Base-by-base conservation (phyloP, 148 eudicot genomes). In the Nepenthes mirabilis region DNA sequence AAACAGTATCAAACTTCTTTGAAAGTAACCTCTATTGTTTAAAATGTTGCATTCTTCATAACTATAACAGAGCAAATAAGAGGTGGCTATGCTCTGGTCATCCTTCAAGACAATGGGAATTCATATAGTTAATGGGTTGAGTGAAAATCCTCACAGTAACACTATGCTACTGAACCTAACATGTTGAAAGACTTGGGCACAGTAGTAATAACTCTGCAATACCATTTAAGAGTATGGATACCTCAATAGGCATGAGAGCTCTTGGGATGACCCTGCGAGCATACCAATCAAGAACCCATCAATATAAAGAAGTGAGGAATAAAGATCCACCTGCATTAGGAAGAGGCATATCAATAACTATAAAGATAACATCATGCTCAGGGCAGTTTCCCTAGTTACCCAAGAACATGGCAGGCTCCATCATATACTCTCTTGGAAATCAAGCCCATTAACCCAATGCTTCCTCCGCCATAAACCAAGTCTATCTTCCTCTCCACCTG, bases 401-500 rank as follows among this genome's bases (percentile, higher is more conserved):
- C 97, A 73, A 91, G 84, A 70, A 91, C 97, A 85, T 81, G 80
- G 73, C 97, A 85, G 57, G 88, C 90, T 43, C 86, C 96, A 72
- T 80, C 95, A 78, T 65, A 65, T 55, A 88, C 90, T 70, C 82
- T 75, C 70, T 78, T 70, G 10, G 96, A 88, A 61, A 91, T 70
- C 72, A 82, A 78, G 51, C 97, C 97, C 97, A 91, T 91, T 59
- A 91, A 73, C 68, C 97, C 97, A 73, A 88, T 80, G 74, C 97
- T 91, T 76, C 97, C 96, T 45, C 97, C 97, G 55, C 97, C 97
- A 72, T 91, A 91, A 7, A 91, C 96, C 83, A 91, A 82, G 69
- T 83, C 81, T 70, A 88, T 81, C 77, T 88, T 88, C 79, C 94
- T 83, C 48, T 77, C 64, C 49, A 91, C 95, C 97, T 91, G 63